Base-by-base conservation (phyloP, 2,329 filamentous ascomycete species). In the Metarhizium anisopliae region DNA sequence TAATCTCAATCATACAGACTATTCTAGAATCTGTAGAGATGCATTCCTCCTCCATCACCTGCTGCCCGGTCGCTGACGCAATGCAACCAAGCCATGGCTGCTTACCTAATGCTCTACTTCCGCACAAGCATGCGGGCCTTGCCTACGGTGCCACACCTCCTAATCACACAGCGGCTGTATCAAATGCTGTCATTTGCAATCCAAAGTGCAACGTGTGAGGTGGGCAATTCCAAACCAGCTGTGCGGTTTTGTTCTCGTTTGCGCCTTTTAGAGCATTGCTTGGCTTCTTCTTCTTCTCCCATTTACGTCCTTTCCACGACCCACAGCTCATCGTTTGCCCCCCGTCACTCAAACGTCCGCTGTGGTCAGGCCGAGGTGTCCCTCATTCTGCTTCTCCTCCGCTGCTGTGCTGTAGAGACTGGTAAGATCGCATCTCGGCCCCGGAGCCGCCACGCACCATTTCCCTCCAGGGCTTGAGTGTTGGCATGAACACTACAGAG, bases 121-220 rank as follows among this genome's bases (percentile, higher is more conserved):
- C 58, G 64, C 64, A 62, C 64, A 61, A 13, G 14, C 3, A 14
- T 29, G 42, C 25, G 45, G 20, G 11, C 20, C 18, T 30, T 10
- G 13, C 3, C 20, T 29, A 49, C 11, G 45, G 55, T 59, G 59
- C 54, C 56, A 62, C 60, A 62, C 62, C 64, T 66, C 64, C 63
- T 65, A 64, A 64, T 59, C 67, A 64, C 64, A 63, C 57, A 63
- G 59, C 51, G 58, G 59, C 56, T 60, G 59, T 61, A 61, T 62
- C 62, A 63, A 63, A 63, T 62, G 61, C 59, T 64, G 64, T 62
- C 64, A 68, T 67, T 62, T 61, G 64, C 64, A 69, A 63, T 61
- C 62, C 64, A 59, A 59, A 55, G 53, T 40, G 43, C 56, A 25
- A 25, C 43, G 47, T n/a, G 36, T 52, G 32, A 18, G 20, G 43